A percentile compares a stretch with the other conserved stretches of the same genome.
Evolutionary conservation across 2,329 filamentous ascomycete species (phyloP).

Genomic region (Aspergillus unguis): DNA sequence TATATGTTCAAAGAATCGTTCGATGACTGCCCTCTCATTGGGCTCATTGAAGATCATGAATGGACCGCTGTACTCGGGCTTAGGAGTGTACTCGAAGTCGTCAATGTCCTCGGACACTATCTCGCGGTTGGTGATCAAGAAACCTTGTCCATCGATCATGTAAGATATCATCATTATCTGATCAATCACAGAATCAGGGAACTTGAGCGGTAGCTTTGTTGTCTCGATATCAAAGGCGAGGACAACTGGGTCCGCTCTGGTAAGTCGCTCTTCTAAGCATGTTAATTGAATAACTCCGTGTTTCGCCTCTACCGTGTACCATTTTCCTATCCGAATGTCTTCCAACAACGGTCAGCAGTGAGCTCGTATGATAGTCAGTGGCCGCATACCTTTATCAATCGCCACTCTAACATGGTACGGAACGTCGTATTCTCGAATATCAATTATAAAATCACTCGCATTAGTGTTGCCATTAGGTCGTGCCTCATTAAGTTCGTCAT

Average conservation of each 20-base stretch:
- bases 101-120: constrained; percentile 96
- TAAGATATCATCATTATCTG: constrained; percentile 99
- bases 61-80: constrained; percentile 87
- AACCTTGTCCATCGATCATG: constrained; percentile 99
- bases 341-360: constrained; percentile 22
- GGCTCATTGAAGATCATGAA: constrained; percentile 99
- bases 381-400: constrained; percentile 73
- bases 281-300: constrained; percentile 81
- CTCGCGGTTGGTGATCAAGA: constrained; percentile 95
- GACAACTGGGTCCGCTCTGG: constrained; percentile 92
- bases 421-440: constrained; percentile 98
- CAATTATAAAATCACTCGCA: constrained; percentile 94
- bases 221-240: constrained; percentile 99
- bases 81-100: constrained; percentile 98
- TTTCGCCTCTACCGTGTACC: constrained; percentile 94
- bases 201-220: constrained; percentile 91
- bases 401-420: constrained; percentile 98
- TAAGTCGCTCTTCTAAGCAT: constrained; percentile 80
- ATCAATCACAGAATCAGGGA: constrained; percentile 89
- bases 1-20: constrained; percentile 92
- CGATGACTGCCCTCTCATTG: constrained; percentile 80
- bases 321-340: constrained; percentile 95
- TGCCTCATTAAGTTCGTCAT: constrained; percentile 80
- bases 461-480: constrained; percentile 76
- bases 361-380: not conserved